phyloP scores from a whole-genome alignment of 805 yeast genomes.

The Ogataea trehaloabstinens region DNA sequence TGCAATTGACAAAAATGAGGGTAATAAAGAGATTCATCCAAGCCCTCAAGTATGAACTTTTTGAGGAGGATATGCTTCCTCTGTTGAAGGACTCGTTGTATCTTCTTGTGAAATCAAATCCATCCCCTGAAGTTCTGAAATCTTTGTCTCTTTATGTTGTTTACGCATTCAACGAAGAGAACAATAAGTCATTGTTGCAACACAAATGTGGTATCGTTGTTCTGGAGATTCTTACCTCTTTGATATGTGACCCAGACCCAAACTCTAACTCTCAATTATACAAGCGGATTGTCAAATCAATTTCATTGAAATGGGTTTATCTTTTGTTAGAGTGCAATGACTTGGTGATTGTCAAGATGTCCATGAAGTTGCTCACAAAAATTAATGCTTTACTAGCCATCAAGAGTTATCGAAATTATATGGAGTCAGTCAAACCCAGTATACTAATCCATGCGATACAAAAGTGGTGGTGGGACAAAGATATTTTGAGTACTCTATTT shows the following conservation, averaged over 20 bases:
- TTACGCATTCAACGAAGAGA: conserved; percentile 42
- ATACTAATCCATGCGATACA: conserved; percentile 45
- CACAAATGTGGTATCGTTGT: conserved; percentile 33
- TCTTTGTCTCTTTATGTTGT: conserved; percentile 50
- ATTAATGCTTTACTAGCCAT: conserved; percentile 47
- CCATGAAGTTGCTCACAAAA: conserved; percentile 45
- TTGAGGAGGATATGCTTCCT: conserved; percentile 37
- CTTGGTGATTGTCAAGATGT: conserved; percentile 37
- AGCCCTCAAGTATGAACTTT: conserved; percentile 42
- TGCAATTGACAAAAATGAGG: conserved; percentile 52
- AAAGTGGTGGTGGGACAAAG: conserved; percentile 48
- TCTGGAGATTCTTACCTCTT: conserved; percentile 37
- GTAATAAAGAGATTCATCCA: conserved; percentile 45
- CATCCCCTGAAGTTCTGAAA: conserved; percentile 54
- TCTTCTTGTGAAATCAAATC: conserved; percentile 42
- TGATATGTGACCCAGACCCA: conserved; percentile 38
- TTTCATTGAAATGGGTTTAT: conserved; percentile 66
- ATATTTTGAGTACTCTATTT: conserved; percentile 40
- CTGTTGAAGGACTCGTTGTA: conserved; percentile 39
- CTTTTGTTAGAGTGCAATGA: conserved; percentile 46
- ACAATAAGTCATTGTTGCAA: conserved; percentile 15
- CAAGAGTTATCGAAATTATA: conserved; percentile 47
- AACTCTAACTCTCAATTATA: conserved; percentile 12
- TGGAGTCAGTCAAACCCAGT: conserved; percentile 50
- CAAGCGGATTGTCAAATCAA: conserved; percentile 47